Evolutionary conservation across 73 alveolate genomes (phyloP), one percentile per base, ranked within the genome.

Genomic region (Uronychia setigera): DNA sequence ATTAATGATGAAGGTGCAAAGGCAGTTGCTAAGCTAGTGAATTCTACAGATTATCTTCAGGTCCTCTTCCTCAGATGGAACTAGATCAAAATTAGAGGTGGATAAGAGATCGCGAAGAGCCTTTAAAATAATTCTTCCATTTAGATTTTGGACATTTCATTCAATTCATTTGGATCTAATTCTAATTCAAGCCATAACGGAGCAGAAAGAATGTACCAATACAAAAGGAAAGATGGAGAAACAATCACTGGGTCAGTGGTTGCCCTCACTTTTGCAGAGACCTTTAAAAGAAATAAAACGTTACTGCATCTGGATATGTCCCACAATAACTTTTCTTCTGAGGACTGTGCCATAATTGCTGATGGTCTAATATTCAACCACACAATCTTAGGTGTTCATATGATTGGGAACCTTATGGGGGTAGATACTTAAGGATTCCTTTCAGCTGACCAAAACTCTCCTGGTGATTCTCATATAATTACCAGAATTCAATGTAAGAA

Each of bases 271-370:
- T 77, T 92, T 35, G 60, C 79, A 30, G 74, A 78, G 13, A 31
- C 74, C 81, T 88, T 92, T 58, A 46, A 76, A 58, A 74, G 26
- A 29, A 87, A 84, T 59, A 79, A 77, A 28, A 33, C 88, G 26
- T 60, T 92, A 1, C 35, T 89, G 25, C 97, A 92, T 58, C 35
- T 92, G 31, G 97, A 92, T 76, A n/a, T 92, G 25, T 79, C 92
- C 29, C 87, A 83, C 76, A 89, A 89, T 76, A 84, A 78, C 1
- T 79, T 92, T 35, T 59, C 87, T 30, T 31, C 33, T 0, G 86
- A 80, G 31, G 93, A 92, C 58, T 35, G 84, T 9, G 91, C 85
- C 31, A 67, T 60, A 0, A 84, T 92, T 33, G 60, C 83, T 0
- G 92, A 80, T 19, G 97, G 97, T 1, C 77, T 92, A 29, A 77